Evolutionary conservation across 2,329 filamentous ascomycete species (phyloP), one percentile per base, ranked within the genome.

Genomic region (Botrytis paeoniae): DNA sequence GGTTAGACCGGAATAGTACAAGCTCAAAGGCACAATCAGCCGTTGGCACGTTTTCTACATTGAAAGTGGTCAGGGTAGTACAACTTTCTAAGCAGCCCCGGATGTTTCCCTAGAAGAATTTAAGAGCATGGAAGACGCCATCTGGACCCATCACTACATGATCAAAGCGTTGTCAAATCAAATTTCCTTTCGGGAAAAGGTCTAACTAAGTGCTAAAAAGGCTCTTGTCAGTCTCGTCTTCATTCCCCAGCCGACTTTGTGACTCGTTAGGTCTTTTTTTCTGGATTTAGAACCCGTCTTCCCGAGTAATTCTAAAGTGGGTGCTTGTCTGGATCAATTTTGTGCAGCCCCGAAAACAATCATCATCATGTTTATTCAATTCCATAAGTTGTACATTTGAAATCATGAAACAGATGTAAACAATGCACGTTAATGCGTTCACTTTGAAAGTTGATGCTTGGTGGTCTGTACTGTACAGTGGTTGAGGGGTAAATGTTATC

Each of bases 11-110:
- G 29, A 39, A 64, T 61, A 41, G 68, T 35, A 25, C 29, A 61
- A 70, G 68, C 57, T 65, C 16, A 22, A 37, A 41, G 37, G 43
- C 43, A 66, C 29, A 59, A 41, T 37, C n/a, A 51, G 25, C 37
- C 59, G 43, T 65, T 65, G 69, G 69, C 69, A 71, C 69, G 60
- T 66, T 71, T 71, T 71, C 69, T 54, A 61, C 48, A 41, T 68
- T 32, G n/a, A 68, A 39, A 32, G 32, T 32, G 29, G 59, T 18
- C 51, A 63, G 25, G 39, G 63, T 66, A 51, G 32, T 29, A 22
- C 22, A 48, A 66, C 45, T 41, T 54, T 41, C 35, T 18, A 51
- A 39, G 45, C 45, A 57, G 64, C 69, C 69, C 61, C 69, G 20
- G 45, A 71, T 69, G 32, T 69, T 69, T 60, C 59, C 59, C 41